Evolutionary conservation across 176 grass and related monocot species (phyloP), one percentile per base, ranked within the genome.

Genomic region (Cenchrus americanus): DNA sequence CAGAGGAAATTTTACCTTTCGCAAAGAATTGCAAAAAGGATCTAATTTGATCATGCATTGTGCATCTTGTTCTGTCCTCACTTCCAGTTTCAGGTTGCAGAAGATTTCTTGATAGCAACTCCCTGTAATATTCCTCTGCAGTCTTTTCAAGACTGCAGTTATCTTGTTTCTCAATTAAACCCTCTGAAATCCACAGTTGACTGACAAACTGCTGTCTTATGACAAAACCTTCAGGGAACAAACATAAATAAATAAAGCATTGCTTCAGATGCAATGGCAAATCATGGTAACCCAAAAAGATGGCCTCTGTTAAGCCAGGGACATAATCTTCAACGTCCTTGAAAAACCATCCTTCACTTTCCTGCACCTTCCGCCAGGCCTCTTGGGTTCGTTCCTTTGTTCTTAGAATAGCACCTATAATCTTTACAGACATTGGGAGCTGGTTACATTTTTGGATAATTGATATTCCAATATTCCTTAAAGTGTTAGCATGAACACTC

Each of bases 181-280:
- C 81, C 62, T 93, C 87, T 42, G 89, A 88, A 41, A 94, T 91
- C 92, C 92, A 94, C 18, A 86, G 69, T 21, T 89, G 79, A 54
- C 68, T 78, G 10, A 89, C 67, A 77, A 75, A 66, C 40, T 70
- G 79, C 34, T 71, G 76, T 44, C 68, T 78, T 53, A 91, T 83
- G 17, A 77, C 54, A 88, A 62, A 75, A 15, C 81, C 92, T 85
- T 81, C 75, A 40, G 89, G 89, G 69, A 94, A 91, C 54, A 91
- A 55, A 70, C 86, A 91, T 23, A 80, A 91, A 59, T 88, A 94
- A 66, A 91, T 59, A 71, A 94, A 84, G 30, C 92, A 94, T 60
- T 89, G 89, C 69, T 86, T 94, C 86, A 91, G 46, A 84, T 84
- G 41, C 32, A 72, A 44, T 1, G 88, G 79, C 49, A 91, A 83